These are phyloP conservation scores for Musa troglodytarum DNA, from an alignment of 176 grass and related monocot species.

Conservation along the genomic window DNA sequence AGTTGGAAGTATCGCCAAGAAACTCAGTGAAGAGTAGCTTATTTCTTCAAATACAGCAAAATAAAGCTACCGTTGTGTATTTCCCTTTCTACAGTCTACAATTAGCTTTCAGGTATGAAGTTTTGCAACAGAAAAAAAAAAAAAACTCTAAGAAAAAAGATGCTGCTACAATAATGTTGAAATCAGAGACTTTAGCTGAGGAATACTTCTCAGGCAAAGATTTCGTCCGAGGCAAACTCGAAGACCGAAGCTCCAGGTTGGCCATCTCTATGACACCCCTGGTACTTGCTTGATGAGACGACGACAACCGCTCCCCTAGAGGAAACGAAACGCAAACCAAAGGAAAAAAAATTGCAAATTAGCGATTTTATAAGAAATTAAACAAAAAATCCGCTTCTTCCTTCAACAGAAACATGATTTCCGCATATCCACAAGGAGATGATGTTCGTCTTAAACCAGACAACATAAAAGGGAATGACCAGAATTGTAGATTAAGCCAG, in stretches of 20 bases:
- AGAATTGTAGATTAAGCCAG: no score
- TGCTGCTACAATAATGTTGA: not conserved
- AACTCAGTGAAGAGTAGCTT: no score
- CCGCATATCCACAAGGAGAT: not conserved
- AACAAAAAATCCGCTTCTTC: not conserved
- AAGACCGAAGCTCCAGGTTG: conserved; percentile 44
- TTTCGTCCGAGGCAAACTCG: conserved; percentile 37
- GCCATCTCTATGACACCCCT: conserved; percentile 59
- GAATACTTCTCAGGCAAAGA: conserved; percentile 27
- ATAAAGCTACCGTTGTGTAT: no score
- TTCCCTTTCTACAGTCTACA: no score
- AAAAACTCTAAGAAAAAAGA: not conserved
- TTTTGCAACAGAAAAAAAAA: not conserved
- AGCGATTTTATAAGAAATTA: not conserved
- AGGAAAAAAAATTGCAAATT: not conserved
- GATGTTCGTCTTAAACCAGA: not conserved
- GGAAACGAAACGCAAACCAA: not conserved
- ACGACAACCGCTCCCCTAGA: conserved; percentile 56
- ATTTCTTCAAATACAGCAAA: no score
- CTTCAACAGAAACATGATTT: not conserved
- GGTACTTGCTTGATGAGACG: conserved; percentile 64
- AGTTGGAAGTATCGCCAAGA: no score
- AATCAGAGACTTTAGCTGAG: not conserved
- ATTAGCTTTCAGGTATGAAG: not conserved
- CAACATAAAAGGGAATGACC: not conserved